Base-by-base conservation (phyloP, 495 filamentous ascomycete genomes). In the Penicillium robsamsonii region DNA sequence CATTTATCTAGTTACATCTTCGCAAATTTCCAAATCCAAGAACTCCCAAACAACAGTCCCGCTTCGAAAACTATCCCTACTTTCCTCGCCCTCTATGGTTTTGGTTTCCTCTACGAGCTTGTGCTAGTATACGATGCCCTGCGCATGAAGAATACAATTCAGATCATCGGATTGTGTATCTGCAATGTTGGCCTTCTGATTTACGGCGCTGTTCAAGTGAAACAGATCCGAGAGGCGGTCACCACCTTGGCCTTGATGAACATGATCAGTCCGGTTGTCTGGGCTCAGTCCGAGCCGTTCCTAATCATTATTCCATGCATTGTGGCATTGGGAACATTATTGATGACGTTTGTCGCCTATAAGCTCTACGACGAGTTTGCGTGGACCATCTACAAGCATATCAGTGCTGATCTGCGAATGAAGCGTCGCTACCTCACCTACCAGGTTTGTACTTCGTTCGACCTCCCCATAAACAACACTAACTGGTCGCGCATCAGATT, bases 351-450 rank as follows among this genome's bases (percentile, higher is more conserved):
- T 50, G 75, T 94, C 51, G 87, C 92, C 5, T 96, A 92, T 85
- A 95, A 96, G 74, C 79, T 98, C 10, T 98, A 98, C 66, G 91
- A 96, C 68, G 95, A 97, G 69, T 98, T 98, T 70, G 92, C 94
- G 4, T 98, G 94, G 94, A 95, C 92, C 46, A 97, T 98, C 67
- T 92, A 97, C 71, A 97, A 98, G 77, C 92, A 96, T 70, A 97
- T 98, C 74, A 95, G 91, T 67, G 94, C 94, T 33, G 94, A 98
- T 78, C 81, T 97, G 67, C 85, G 89, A 62, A 91, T 98, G 87
- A 97, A 96, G 81, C 86, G 93, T 71, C 82, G 94, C 59, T 97
- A 96, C 79, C 81, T 97, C 54, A 89, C 91, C 41, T 98, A 96
- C 69, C 94, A 98, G 86, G 93, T 96, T 77, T 35, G 80, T 68